phyloP scores from a whole-genome alignment of 192 early-diverging fungal genomes.

The Linnemannia elongata region DNA sequence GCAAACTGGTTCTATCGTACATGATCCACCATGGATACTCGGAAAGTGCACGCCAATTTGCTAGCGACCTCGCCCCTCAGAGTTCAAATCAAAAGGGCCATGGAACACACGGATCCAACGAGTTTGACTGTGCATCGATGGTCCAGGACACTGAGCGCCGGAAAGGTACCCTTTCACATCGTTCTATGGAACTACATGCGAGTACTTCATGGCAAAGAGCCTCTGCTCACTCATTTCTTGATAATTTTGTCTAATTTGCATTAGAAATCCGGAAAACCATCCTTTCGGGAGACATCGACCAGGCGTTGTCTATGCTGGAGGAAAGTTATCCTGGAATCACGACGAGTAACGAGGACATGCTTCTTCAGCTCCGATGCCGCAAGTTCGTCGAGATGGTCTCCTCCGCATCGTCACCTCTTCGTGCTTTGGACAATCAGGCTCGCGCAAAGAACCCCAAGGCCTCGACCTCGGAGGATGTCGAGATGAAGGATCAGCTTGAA shows the following conservation, averaged over 20 bases:
- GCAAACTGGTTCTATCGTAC: constrained; percentile 83
- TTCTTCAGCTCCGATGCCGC: constrained; percentile 85
- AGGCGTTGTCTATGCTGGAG: constrained; percentile 77
- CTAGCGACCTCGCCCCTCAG: constrained; percentile 34
- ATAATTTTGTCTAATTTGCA: neutral
- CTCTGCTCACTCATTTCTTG: neutral
- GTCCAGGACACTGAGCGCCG: constrained; percentile 35
- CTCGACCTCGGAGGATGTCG: constrained; percentile 48
- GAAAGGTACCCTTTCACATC: constrained; percentile 30
- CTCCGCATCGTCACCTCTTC: constrained; percentile 35
- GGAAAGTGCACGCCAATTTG: constrained; percentile 81
- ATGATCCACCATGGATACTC: constrained; percentile 88
- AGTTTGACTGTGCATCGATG: neutral
- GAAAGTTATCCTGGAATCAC: constrained; percentile 79
- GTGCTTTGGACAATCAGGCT: constrained; percentile 22
- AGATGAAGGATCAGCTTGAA: constrained; percentile 27
- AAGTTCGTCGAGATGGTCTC: constrained; percentile 91
- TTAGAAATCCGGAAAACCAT: constrained; percentile 67
- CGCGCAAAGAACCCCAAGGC: neutral
- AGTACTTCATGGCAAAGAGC: neutral
- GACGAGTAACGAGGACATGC: constrained; percentile 69
- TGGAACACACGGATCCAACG: neutral
- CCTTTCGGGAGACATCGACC: constrained; percentile 79
- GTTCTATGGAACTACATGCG: neutral
- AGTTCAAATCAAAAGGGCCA: constrained; percentile 1